A percentile compares a stretch with the other conserved stretches of the same genome.
These are phyloP conservation scores for Curvularia eragrostidis DNA, from an alignment of 2,329 filamentous ascomycete species.

Conservation along the genomic window DNA sequence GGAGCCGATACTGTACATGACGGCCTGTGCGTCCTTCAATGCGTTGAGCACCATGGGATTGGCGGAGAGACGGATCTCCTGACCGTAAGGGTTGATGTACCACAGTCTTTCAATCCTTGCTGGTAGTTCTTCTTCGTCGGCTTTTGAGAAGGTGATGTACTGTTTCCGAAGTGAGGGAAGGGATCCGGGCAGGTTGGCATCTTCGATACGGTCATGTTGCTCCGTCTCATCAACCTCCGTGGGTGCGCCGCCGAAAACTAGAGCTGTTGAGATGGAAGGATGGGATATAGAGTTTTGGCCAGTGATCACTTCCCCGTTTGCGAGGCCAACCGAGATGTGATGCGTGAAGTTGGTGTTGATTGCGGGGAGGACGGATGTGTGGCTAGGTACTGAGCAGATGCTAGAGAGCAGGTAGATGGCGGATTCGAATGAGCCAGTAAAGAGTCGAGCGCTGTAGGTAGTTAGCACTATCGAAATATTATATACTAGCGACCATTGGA, in stretches of 20 bases:
- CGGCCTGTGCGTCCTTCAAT: conserved; percentile 67
- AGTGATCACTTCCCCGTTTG: conserved; percentile 78
- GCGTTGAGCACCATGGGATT: conserved; percentile 81
- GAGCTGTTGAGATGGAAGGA: conserved; percentile 39
- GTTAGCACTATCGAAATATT: conserved; percentile 12
- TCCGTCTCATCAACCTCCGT: conserved; percentile 53
- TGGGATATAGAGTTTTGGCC: conserved; percentile 74
- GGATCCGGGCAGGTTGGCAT: conserved; percentile 81
- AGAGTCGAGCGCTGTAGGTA: conserved; percentile 74
- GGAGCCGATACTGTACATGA: conserved; percentile 93
- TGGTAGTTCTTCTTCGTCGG: conserved; percentile 74
- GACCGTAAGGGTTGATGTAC: conserved; percentile 99
- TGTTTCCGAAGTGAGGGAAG: conserved; percentile 79
- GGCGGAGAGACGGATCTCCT: conserved; percentile 84
- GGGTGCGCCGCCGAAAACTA: conserved; percentile 25
- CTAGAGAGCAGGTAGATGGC: conserved; percentile 88
- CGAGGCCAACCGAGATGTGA: conserved; percentile 85
- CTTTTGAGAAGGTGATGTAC: conserved; percentile 83
- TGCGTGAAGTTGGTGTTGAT: conserved; percentile 96
- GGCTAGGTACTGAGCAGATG: conserved; percentile 81
- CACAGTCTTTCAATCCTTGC: conserved; percentile 81
- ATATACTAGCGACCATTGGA: background rate
- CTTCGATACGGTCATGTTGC: conserved; percentile 72
- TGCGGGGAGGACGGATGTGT: conserved; percentile 81
- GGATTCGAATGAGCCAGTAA: conserved; percentile 90